These are phyloP conservation scores for Candida awuae DNA, from an alignment of 805 yeast species.

Conservation along the genomic window DNA sequence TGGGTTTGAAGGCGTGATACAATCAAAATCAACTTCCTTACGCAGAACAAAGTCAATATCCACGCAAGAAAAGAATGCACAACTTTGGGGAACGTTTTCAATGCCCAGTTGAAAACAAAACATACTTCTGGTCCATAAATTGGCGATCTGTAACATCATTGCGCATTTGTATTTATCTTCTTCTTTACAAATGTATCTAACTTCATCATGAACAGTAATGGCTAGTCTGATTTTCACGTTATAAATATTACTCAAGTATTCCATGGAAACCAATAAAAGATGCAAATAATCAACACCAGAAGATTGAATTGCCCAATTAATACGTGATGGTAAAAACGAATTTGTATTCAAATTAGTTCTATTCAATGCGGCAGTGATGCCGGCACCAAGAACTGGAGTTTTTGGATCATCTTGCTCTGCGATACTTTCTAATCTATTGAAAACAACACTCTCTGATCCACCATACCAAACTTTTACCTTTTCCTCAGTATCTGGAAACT, in stretches of 20 bases:
- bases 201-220: constrained; percentile 92
- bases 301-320: constrained; percentile 97
- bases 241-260: constrained; percentile 60
- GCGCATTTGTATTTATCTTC: constrained; percentile 73
- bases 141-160: constrained; percentile 77
- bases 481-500: constrained; percentile 7
- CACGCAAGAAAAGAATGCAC: constrained; percentile 92
- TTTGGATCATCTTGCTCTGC: constrained; percentile 74
- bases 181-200: constrained; percentile 68
- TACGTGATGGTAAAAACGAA: constrained; percentile 76
- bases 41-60: constrained; percentile 84
- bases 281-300: constrained; percentile 97
- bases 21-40: constrained; percentile 87
- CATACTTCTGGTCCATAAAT: constrained; percentile 94
- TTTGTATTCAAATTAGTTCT: constrained; percentile 55
- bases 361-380: constrained; percentile 78
- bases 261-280: constrained; percentile 77
- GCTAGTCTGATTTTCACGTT: constrained; percentile 66
- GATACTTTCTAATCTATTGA: constrained; percentile 79
- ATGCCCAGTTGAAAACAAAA: constrained; percentile 90
- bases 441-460: constrained; percentile 89
- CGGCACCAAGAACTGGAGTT: constrained; percentile 91
- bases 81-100: constrained; percentile 81
- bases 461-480: constrained; percentile 53
- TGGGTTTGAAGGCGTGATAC: constrained; percentile 85